These are phyloP conservation scores for Trametes pubescens DNA, from an alignment of 1,284 basidiomycete species.

Conservation along the genomic window DNA sequence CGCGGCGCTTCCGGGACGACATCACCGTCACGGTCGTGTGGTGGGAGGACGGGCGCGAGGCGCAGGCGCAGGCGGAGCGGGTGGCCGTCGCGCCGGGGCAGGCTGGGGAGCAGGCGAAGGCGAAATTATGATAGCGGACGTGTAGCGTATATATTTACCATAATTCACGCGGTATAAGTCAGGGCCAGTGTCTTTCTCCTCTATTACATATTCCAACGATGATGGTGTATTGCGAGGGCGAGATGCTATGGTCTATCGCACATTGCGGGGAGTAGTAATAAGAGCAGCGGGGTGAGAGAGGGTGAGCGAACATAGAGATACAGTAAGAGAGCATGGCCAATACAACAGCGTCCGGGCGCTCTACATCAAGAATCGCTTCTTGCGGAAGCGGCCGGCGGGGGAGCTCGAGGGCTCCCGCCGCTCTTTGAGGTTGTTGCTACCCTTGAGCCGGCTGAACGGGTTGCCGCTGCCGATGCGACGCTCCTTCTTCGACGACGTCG, in stretches of 20 bases:
- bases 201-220: not conserved
- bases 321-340: constrained; percentile 2
- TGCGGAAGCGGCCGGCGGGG: constrained; percentile 38
- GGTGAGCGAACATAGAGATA: constrained; percentile 9
- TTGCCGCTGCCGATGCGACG: constrained; percentile 38
- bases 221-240: not conserved
- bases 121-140: constrained; percentile 47
- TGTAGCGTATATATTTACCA: constrained; percentile 29
- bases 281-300: constrained; percentile 1
- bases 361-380: constrained; percentile 40
- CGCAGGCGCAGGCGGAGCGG: constrained; percentile 36
- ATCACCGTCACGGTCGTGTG: constrained; percentile 90
- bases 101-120: constrained; percentile 40
- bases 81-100: constrained; percentile 21
- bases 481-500: constrained; percentile 31
- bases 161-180: constrained; percentile 26
- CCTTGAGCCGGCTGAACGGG: constrained; percentile 45
- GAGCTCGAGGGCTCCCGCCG: constrained; percentile 33
- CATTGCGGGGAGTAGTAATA: constrained; percentile 14
- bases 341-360: constrained; percentile 33
- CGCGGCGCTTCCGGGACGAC: constrained; percentile 87
- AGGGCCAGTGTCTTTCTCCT: not conserved
- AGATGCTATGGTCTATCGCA: constrained; percentile 18
- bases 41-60: constrained; percentile 73
- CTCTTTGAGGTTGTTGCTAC: constrained; percentile 46